Base-by-base conservation (phyloP, 1,284 basidiomycete species). In the Leccinum pachyderme region DNA sequence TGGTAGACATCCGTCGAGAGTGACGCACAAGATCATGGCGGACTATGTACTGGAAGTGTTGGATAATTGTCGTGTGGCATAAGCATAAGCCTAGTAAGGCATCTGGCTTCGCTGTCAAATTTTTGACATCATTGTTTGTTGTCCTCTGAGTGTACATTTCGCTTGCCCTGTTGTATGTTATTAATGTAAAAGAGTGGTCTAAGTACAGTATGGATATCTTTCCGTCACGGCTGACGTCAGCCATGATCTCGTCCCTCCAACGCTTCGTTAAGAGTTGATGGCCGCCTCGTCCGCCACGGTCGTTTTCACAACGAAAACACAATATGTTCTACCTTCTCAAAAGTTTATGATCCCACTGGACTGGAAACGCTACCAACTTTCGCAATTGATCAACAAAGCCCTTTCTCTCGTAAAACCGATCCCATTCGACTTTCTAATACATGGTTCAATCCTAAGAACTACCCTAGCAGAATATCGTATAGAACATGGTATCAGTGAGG, bases 361-460 rank as follows among this genome's bases (percentile, higher is more conserved):
- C 71, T 99, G 95, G 95, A 84, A 83, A 54, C 87, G 95, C 15
- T 97, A 91, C 70, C 96, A 98, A 68, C 88, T 99, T n/a, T 98
- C 95, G 0, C 95, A 98, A 61, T 86, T 98, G 47, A 88, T 99
- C 62, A 99, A 99, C 78, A 96, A 97, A 68, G 91, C 96, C 1
- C 79, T 99, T 15, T 81, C 82, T 1, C 81, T 93, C 11, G 66
- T 80, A 0, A 80, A 82, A 50, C 85, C 92, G 0, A 79, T 98
- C 1, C 96, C 95, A 0, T 98, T 98, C 66, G 96, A 99, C 73
- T 99, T 98, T 72, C 75, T 99, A 47, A 79, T 97, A 49, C 80
- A 84, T 55, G 93, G 93, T 29, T 84, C 93, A 66, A 81, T 98
- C 12, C 74, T 98, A 5, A 77, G 91, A 49, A 81, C 82, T 0